Percentiles rank a stretch among this genome's conserved stretches.
phyloP scores from a whole-genome alignment of 768 basidiomycete species.

The Lyophyllum atratum region DNA sequence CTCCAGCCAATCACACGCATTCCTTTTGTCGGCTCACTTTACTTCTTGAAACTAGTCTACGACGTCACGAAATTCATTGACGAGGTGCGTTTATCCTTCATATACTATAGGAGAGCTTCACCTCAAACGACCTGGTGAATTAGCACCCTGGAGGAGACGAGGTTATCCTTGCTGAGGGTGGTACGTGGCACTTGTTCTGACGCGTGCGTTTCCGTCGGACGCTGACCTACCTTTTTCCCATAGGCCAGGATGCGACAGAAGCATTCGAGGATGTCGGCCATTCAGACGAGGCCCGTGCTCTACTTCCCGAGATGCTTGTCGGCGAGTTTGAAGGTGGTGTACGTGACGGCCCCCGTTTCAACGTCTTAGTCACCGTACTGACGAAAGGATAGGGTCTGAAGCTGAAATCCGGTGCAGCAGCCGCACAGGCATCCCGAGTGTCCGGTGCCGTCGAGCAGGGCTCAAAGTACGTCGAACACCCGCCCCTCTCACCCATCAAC shows the following conservation, averaged over 20 bases:
- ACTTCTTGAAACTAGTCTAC: conserved; percentile 64
- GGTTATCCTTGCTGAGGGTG: conserved; percentile 91
- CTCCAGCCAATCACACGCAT: conserved; percentile 34
- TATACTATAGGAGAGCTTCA: background rate
- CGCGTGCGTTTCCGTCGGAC: conserved; percentile 7
- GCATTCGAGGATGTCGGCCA: conserved; percentile 99
- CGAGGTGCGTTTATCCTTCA: conserved; percentile 57
- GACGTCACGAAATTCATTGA: conserved; percentile 92
- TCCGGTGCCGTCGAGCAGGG: conserved; percentile 60
- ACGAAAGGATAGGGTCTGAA: conserved; percentile 43
- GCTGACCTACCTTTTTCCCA: conserved; percentile 10
- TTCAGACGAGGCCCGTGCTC: conserved; percentile 93
- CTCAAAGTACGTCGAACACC: conserved; percentile 55
- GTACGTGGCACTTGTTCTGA: conserved; percentile 47
- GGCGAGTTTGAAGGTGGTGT: conserved; percentile 78
- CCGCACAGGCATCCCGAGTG: conserved; percentile 45
- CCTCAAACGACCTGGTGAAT: background rate
- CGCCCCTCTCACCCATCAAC: conserved; percentile 12
- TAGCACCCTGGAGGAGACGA: conserved; percentile 99
- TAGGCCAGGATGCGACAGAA: conserved; percentile 95
- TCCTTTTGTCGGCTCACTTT: conserved; percentile 32
- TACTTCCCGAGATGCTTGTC: conserved; percentile 76
- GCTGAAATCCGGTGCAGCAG: conserved; percentile 52
- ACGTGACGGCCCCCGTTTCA: conserved; percentile 43
- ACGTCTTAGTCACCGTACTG: conserved; percentile 7